Conservation (phyloP, 768 basidiomycete species). For the Clavaria fumosa region DNA sequence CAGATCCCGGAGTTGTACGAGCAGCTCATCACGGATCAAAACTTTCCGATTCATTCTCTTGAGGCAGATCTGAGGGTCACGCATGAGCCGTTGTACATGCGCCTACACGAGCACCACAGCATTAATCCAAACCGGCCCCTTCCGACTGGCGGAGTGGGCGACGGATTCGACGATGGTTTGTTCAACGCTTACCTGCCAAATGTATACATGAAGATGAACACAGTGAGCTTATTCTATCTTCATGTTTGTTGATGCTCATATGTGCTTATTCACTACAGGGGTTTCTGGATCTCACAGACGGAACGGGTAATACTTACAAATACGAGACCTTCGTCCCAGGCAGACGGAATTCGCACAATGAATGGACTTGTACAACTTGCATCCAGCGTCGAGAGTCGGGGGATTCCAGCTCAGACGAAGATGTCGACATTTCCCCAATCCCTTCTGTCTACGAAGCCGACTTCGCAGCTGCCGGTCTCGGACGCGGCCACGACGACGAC, state of each 20-base stretch:
- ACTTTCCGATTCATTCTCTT: no score
- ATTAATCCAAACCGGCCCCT: slow-evolving; percentile 12
- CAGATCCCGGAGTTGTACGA: slow-evolving; percentile 13
- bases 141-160: not conserved
- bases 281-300: no score
- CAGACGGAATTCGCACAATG: slow-evolving; percentile 26
- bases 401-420: not conserved
- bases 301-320: slow-evolving; percentile 9
- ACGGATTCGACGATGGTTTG: slow-evolving; percentile 21
- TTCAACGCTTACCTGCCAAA: slow-evolving; percentile 27
- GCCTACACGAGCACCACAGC: slow-evolving; percentile 38
- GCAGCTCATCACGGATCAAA: slow-evolving; percentile 14
- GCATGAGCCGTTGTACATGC: slow-evolving; percentile 41
- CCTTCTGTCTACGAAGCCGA: not conserved
- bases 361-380: slow-evolving; percentile 19
- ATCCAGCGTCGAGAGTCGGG: not conserved
- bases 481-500: slow-evolving; percentile 10
- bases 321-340: slow-evolving; percentile 30
- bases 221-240: no score
- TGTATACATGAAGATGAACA: no score
- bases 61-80: slow-evolving; percentile 23
- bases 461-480: slow-evolving; percentile 9
- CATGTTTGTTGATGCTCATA: no score
- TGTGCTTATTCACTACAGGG: no score
- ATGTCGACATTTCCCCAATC: not conserved